These are phyloP conservation scores for Cylindrotheca fusiformis DNA, from an alignment of 108 stramenopile genomes.

Conservation along the genomic window DNA sequence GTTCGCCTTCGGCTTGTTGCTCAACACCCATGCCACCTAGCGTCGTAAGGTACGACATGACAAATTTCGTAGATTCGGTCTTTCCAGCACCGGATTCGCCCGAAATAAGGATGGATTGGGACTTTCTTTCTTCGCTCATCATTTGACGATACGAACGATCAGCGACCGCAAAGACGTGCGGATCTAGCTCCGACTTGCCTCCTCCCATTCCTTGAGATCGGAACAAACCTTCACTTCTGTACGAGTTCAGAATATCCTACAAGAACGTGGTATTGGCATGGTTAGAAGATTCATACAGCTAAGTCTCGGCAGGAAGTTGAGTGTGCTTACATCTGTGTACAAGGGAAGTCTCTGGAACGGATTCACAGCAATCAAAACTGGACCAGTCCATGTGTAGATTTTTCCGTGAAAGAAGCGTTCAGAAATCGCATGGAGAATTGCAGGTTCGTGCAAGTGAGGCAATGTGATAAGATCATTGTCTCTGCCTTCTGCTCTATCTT, in stretches of 20 bases:
- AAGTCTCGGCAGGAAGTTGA: too few relatives aligned
- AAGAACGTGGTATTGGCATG: neutral
- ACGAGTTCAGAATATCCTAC: constrained; percentile 80
- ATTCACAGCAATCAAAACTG: constrained; percentile 98
- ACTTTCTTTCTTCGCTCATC: constrained; percentile 76
- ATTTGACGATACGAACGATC: constrained; percentile 90
- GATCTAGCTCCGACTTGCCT: constrained; percentile 61
- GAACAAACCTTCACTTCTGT: constrained; percentile 81
- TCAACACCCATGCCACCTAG: constrained; percentile 60
- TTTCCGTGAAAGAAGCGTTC: constrained; percentile 85
- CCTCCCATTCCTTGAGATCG: constrained; percentile 73
- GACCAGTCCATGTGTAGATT: constrained; percentile 99
- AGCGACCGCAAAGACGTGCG: constrained; percentile 92
- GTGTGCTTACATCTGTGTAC: constrained; percentile 87
- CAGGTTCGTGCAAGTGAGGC: constrained; percentile 98
- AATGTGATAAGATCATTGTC: constrained; percentile 94
- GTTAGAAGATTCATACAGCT: neutral
- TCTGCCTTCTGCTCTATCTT: constrained; percentile 71
- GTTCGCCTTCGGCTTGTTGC: constrained; percentile 48
- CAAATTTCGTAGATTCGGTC: constrained; percentile 95
- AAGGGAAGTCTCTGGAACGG: constrained; percentile 93
- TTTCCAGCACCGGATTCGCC: constrained; percentile 96
- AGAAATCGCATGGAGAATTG: constrained; percentile 91
- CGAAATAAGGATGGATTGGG: constrained; percentile 91
- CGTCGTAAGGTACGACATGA: constrained; percentile 92